phyloP scores from a whole-genome alignment of 2,329 filamentous ascomycete species.

The Cryoendolithus antarcticus region DNA sequence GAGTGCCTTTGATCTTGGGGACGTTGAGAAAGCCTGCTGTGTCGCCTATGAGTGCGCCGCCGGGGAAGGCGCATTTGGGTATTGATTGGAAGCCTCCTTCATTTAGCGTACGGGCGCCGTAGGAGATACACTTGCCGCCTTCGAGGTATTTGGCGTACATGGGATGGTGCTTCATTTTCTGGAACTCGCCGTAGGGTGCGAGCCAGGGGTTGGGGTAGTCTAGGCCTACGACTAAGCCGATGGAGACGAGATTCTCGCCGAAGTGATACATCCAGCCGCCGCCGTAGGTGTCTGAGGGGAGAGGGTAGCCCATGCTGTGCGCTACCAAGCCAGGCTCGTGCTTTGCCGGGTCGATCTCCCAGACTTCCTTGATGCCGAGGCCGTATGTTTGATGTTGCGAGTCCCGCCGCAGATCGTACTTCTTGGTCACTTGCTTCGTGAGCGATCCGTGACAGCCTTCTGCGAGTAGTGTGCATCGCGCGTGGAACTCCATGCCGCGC shows the following conservation, averaged over 20 bases:
- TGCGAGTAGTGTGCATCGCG: constrained; percentile 76
- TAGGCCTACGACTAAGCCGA: constrained; percentile 83
- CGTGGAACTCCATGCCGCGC: constrained; percentile 96
- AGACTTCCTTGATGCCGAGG: constrained; percentile 89
- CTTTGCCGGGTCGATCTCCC: constrained; percentile 89
- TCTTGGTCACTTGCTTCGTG: constrained; percentile 88
- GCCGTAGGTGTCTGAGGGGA: constrained; percentile 81
- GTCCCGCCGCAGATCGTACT: constrained; percentile 79
- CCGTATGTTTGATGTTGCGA: constrained; percentile 93
- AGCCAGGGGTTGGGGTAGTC: constrained; percentile 97
- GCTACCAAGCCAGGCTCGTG: constrained; percentile 76
- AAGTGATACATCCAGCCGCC: constrained; percentile 99
- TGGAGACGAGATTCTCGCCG: constrained; percentile 85
- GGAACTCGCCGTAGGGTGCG: constrained; percentile 90
- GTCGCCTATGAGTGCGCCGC: constrained; percentile 88
- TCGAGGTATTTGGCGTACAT: constrained; percentile 76
- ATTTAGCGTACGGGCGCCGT: constrained; percentile 79
- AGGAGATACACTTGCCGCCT: constrained; percentile 94
- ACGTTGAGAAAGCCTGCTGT: constrained; percentile 95
- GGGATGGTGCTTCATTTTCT: constrained; percentile 98
- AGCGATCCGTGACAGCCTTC: constrained; percentile 94
- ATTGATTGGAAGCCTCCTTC: constrained; percentile 98
- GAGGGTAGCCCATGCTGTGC: constrained; percentile 86
- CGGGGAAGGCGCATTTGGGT: constrained; percentile 91
- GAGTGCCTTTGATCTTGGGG: constrained; percentile 96